Base-by-base conservation (phyloP, 768 basidiomycete genomes). In the Sporobolomyces pararoseus region DNA sequence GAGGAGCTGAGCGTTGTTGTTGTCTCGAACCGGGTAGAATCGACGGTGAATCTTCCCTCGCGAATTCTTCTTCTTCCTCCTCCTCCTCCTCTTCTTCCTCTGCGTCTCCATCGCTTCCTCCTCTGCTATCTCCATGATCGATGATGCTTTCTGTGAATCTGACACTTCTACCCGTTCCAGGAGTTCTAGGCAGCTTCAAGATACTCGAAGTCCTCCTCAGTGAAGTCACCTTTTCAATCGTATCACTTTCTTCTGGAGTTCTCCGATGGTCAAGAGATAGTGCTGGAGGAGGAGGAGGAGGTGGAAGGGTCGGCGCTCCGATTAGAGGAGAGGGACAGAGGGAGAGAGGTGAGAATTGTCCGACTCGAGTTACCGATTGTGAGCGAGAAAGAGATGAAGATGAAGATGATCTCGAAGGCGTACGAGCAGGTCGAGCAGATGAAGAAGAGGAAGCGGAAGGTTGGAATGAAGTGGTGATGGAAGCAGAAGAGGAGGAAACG, bases 331-430 rank as follows among this genome's bases (percentile, higher is more conserved):
- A 74, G 1, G 72, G 68, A 34, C 65, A 59, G n/a, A 70, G 58
- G 14, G 65, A 67, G 51, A 74, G 63, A 16, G 72, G 72, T 0
- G 72, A 74, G 72, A 74, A 74, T 42, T 70, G 65, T 12, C 39
- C 46, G 34, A 35, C 32, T 32, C 31, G 54, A 25, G 44, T 31
- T 42, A 46, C 32, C 3, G 61, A 70, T 16, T 65, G 62, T 1
- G 72, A 61, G 19, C 52, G 57, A 1, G 72, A 70, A 3, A 39
- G 42, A 5, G 68, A 58, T 5, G 53, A 32, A 23, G 54, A 51
- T 2, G 65, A 57, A 25, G 47, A 57, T 5, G 65, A 47, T 27
- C 37, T 31, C 2, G 68, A 46, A 42, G 60, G 44, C 17, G 66
- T 58, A 19, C 59, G 64, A n/a, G 64, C 23, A 17, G 53, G 35